Evolutionary conservation across 805 yeast genomes (phyloP).

Genomic region (Candida insectalens): DNA sequence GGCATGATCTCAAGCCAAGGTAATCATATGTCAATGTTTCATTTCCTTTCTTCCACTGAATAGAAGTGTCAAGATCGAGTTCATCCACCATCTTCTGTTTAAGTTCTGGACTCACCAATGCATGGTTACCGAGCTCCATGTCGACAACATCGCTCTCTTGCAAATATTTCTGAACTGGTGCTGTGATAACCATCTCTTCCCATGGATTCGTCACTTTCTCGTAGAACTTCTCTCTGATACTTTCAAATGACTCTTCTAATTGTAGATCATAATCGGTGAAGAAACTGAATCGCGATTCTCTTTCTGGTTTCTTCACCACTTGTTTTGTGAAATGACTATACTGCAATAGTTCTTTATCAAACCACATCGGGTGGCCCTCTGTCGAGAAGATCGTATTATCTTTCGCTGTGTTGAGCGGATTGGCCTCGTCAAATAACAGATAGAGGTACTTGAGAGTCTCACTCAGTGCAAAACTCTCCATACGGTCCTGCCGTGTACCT

Average conservation of each 20-base stretch:
- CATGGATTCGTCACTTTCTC: background rate
- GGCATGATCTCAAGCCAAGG: constrained; percentile 10
- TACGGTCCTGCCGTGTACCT: constrained; percentile 60
- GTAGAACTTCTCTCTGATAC: constrained; percentile 1
- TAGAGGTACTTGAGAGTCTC: constrained; percentile 83
- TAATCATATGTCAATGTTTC: constrained; percentile 9
- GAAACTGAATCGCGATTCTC: background rate
- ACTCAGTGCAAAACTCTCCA: constrained; percentile 86
- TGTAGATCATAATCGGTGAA: background rate
- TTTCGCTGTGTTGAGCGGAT: constrained; percentile 34
- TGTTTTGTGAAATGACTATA: background rate
- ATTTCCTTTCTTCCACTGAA: background rate
- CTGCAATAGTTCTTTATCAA: constrained; percentile 25
- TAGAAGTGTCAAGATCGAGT: too few relatives aligned
- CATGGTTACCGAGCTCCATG: constrained; percentile 1
- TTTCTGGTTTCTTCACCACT: background rate
- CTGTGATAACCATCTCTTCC: constrained; percentile 3
- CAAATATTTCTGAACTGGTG: constrained; percentile 1
- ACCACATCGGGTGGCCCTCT: constrained; percentile 90
- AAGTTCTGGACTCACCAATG: constrained; percentile 5
- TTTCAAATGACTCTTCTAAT: background rate
- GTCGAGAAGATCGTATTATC: constrained; percentile 54
- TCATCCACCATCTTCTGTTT: constrained; percentile 7
- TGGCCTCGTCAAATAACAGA: constrained; percentile 63
- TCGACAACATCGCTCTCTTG: background rate